phyloP scores from a whole-genome alignment of 768 basidiomycete species.

The Serendipita vermifera region DNA sequence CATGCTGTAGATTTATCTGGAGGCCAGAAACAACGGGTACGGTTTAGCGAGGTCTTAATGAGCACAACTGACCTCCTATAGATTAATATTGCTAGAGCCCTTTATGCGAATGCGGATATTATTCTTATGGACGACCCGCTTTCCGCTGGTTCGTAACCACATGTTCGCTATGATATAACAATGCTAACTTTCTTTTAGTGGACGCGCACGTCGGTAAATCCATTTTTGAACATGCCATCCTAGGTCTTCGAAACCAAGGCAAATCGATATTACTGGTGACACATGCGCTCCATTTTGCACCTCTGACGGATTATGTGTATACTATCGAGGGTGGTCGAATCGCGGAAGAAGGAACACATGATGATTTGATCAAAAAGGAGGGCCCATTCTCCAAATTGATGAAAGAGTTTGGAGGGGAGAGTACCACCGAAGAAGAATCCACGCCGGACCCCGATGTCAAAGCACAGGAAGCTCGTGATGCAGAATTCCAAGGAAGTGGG shows the following conservation, averaged over 20 bases:
- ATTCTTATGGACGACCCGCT: constrained; percentile 53
- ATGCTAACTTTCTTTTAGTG: constrained; percentile 30
- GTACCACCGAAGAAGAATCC: constrained; percentile 23
- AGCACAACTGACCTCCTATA: constrained; percentile 20
- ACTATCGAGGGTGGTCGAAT: constrained; percentile 33
- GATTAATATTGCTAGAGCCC: constrained; percentile 56
- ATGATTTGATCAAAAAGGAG: constrained; percentile 34
- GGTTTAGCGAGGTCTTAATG: constrained; percentile 12
- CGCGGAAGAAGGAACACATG: constrained; percentile 39
- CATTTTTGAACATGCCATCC: constrained; percentile 54
- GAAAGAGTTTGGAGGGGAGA: constrained; percentile 45
- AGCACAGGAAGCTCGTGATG: constrained; percentile 18
- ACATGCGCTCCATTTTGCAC: constrained; percentile 42
- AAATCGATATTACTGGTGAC: constrained; percentile 45
- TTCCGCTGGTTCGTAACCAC: constrained; percentile 37
- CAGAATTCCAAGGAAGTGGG: constrained; percentile 30
- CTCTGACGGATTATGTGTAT: constrained; percentile 40
- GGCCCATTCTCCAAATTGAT: constrained; percentile 47
- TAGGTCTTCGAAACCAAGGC: constrained; percentile 33
- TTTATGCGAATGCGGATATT: constrained; percentile 53
- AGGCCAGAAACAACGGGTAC: constrained; percentile 49
- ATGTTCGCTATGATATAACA: constrained; percentile 12
- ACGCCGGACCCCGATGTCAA: constrained; percentile 20
- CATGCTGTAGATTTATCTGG: constrained; percentile 31
- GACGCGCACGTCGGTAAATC: constrained; percentile 64